Conservation (phyloP, 352 stramenopile genomes). For the Phytophthora pseudosyringae region DNA sequence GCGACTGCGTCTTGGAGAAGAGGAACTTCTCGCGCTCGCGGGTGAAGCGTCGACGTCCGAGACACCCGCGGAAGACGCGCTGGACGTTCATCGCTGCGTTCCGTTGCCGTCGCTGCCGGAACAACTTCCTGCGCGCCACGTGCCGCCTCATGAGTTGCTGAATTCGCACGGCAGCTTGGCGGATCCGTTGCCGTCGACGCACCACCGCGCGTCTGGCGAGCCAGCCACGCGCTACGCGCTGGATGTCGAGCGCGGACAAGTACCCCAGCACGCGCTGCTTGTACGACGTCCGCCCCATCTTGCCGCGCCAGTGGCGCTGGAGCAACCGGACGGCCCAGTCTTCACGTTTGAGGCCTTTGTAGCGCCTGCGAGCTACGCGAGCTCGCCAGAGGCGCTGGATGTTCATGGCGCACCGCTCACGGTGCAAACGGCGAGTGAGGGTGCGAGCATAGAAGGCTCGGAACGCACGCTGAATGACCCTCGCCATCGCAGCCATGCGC, state of each 20-base stretch:
- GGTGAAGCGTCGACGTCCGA: slow-evolving; percentile 78
- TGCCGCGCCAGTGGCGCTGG: slow-evolving; percentile 92
- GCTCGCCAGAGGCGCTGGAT: slow-evolving; percentile 92
- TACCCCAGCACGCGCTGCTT: slow-evolving; percentile 78
- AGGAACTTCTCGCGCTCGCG: slow-evolving; percentile 95
- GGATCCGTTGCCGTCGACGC: slow-evolving; percentile 54
- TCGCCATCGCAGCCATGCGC: slow-evolving; percentile 83
- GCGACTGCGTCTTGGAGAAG: slow-evolving; percentile 93
- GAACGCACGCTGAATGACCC: slow-evolving; percentile 91
- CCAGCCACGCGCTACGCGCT: slow-evolving; percentile 87
- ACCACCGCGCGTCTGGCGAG: slow-evolving; percentile 66
- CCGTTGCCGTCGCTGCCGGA: slow-evolving; percentile 50
- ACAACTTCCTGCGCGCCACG: slow-evolving; percentile 58
- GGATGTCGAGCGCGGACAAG: slow-evolving; percentile 83
- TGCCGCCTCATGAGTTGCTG: slow-evolving; percentile 83
- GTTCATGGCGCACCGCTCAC: slow-evolving; percentile 74
- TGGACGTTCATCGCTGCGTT: slow-evolving; percentile 86
- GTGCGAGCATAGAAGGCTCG: slow-evolving; percentile 89
- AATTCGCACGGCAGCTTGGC: slow-evolving; percentile 70
- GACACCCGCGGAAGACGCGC: slow-evolving; percentile 88
- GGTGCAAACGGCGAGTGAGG: slow-evolving; percentile 75
- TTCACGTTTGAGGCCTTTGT: slow-evolving; percentile 80
- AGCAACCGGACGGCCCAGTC: slow-evolving; percentile 92
- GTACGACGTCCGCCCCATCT: slow-evolving; percentile 84
- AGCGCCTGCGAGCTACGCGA: slow-evolving; percentile 75